Percentiles rank a stretch among this genome's conserved stretches.
phyloP scores from a whole-genome alignment of 768 basidiomycete genomes.

The Podaxis mareebaensis region DNA sequence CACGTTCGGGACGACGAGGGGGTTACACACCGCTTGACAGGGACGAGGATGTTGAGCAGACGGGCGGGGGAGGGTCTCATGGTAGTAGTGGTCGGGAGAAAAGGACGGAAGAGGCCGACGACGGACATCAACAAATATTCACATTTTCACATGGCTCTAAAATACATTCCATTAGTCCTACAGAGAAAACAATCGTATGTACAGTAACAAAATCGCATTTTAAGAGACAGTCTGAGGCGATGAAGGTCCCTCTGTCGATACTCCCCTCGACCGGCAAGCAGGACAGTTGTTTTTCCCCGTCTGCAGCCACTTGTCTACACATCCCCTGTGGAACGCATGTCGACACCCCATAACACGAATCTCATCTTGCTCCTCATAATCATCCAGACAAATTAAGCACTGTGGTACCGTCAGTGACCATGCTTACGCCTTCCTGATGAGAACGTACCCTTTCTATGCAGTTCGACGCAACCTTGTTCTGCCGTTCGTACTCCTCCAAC shows the following conservation, averaged over 20 bases:
- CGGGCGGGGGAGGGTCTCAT: constrained; percentile 79
- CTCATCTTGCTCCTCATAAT: constrained; percentile 78
- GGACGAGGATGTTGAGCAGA: constrained; percentile 88
- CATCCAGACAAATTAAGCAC: constrained; percentile 88
- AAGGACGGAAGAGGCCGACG: neutral
- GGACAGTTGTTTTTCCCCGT: constrained; percentile 90
- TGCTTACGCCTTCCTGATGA: constrained; percentile 2
- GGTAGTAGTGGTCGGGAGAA: constrained; percentile 12
- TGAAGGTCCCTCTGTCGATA: constrained; percentile 8
- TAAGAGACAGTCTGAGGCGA: neutral
- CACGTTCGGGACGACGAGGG: neutral
- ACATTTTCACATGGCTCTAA: constrained; percentile 9
- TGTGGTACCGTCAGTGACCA: constrained; percentile 25
- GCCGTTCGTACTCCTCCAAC: constrained; percentile 54
- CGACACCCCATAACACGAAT: constrained; percentile 79
- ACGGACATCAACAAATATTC: neutral
- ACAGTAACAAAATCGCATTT: too few species aligned
- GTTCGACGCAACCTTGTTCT: constrained; percentile 70
- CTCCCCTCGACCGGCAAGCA: constrained; percentile 70
- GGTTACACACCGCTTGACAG: constrained; percentile 76
- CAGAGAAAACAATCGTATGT: neutral
- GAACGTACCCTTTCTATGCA: constrained; percentile 74
- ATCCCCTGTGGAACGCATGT: constrained; percentile 88
- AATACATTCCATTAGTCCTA: neutral
- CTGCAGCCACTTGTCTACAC: constrained; percentile 88